Evolutionary conservation across 495 filamentous ascomycete genomes (phyloP).

Genomic region (Astrocystis sublimbata): DNA sequence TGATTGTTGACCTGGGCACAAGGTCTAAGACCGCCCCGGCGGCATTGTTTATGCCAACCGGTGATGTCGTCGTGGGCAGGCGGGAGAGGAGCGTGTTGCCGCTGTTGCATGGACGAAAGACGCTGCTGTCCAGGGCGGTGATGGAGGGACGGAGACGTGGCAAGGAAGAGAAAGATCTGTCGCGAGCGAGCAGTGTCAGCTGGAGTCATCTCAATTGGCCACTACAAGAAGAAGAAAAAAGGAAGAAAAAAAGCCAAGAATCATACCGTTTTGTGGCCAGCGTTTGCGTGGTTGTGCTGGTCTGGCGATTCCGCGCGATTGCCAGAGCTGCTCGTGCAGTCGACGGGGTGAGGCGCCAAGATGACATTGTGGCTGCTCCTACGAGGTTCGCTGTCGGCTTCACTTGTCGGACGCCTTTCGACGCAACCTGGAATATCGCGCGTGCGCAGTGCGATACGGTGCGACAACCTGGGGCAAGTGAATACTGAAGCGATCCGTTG

Average conservation of each 20-base stretch:
- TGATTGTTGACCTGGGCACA: slow-evolving; percentile 38
- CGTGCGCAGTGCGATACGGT: background rate
- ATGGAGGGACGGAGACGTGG: slow-evolving; percentile 42
- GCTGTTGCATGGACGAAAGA: slow-evolving; percentile 33
- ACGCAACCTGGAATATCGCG: background rate
- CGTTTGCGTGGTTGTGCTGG: slow-evolving; percentile 2
- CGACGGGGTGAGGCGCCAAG: slow-evolving; percentile 11
- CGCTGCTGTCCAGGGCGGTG: slow-evolving; percentile 16
- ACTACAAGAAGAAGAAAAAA: too few species aligned
- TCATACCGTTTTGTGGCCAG: slow-evolving; percentile 16
- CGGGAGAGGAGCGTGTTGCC: slow-evolving; percentile 15
- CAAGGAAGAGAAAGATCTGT: slow-evolving; percentile 43
- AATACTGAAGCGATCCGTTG: background rate
- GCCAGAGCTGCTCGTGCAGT: slow-evolving; percentile 12
- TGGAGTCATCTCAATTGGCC: background rate
- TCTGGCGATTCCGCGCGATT: slow-evolving; percentile 2
- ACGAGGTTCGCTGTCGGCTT: background rate
- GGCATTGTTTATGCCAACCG: slow-evolving; percentile 5
- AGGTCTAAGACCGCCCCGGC: slow-evolving; percentile 33
- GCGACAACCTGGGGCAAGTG: background rate
- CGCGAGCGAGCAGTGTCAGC: background rate
- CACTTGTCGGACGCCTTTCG: background rate
- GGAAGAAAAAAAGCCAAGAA: too few species aligned
- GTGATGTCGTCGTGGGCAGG: slow-evolving; percentile 15
- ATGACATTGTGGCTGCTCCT: slow-evolving; percentile 7